These are phyloP conservation scores for Discostella pseudostelligera DNA, from an alignment of 108 stramenopile genomes.

Conservation along the genomic window DNA sequence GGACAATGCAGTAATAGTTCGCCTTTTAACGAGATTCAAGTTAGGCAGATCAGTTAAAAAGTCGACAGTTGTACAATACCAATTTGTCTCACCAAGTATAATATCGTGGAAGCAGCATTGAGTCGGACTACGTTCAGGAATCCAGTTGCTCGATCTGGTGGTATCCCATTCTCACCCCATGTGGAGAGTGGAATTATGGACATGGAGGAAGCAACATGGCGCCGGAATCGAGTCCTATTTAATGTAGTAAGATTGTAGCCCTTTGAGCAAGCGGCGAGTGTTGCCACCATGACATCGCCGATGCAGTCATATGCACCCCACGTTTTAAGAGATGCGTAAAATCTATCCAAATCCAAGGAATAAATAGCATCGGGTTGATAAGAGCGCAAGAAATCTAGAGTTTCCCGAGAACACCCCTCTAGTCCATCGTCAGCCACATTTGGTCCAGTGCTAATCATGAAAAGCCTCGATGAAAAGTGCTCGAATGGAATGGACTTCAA, in stretches of 20 bases:
- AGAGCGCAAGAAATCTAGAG: constrained; percentile 67
- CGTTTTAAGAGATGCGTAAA: constrained; percentile 29
- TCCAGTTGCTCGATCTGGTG: constrained; percentile 3
- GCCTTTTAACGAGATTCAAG: constrained; percentile 12
- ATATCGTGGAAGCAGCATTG: constrained; percentile 34
- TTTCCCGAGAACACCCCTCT: constrained; percentile 68
- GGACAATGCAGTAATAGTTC: constrained; percentile 39
- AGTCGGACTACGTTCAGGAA: constrained; percentile 22
- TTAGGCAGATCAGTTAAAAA: not conserved
- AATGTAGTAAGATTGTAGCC: constrained; percentile 14
- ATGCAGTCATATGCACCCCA: constrained; percentile 33
- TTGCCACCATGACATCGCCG: constrained; percentile 37
- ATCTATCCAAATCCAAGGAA: constrained; percentile 48
- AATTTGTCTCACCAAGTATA: constrained; percentile 22
- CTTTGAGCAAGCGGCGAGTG: constrained; percentile 29
- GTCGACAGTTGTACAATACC: not conserved
- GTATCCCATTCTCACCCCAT: constrained; percentile 4
- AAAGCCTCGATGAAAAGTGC: constrained; percentile 58
- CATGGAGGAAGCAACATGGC: constrained; percentile 25
- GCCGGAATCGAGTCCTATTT: constrained; percentile 14
- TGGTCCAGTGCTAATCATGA: constrained; percentile 60
- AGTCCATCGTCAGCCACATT: constrained; percentile 72
- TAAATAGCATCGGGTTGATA: constrained; percentile 70
- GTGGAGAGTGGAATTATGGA: constrained; percentile 26
- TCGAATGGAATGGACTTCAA: constrained; percentile 49